These are phyloP conservation scores for Coemansia sp. DNA, from an alignment of 192 early-diverging fungal genomes.

Conservation along the genomic window DNA sequence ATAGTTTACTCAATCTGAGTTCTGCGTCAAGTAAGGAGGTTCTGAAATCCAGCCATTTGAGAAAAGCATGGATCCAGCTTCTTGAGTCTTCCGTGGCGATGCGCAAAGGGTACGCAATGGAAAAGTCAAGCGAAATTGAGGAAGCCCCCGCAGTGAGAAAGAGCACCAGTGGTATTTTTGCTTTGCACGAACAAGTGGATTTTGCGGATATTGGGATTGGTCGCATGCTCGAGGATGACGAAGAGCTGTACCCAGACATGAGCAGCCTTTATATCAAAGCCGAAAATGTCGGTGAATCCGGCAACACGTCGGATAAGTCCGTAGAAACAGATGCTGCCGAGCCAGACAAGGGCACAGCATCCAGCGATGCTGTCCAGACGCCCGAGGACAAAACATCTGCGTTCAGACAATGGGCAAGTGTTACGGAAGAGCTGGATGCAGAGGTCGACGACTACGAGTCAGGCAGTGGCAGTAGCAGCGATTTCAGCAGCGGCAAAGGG, in stretches of 20 bases:
- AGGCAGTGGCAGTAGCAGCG: slow-evolving; percentile 1
- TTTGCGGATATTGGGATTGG: slow-evolving; percentile 44
- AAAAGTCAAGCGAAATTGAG: not conserved
- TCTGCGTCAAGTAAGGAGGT: not conserved
- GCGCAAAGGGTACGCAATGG: slow-evolving; percentile 20
- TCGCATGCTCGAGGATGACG: slow-evolving; percentile 35
- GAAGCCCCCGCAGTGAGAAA: not conserved
- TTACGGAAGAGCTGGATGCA: slow-evolving; percentile 26
- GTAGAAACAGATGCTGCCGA: not conserved
- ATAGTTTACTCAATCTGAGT: too few species aligned
- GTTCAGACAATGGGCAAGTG: slow-evolving; percentile 26
- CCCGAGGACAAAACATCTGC: not conserved
- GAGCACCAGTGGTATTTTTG: not conserved
- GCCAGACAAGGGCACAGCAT: not conserved
- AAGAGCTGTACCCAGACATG: slow-evolving; percentile 18
- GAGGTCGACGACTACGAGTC: not conserved
- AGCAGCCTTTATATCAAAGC: not conserved
- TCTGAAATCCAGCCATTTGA: slow-evolving; percentile 27
- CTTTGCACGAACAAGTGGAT: slow-evolving; percentile 35
- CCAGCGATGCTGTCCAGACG: not conserved
- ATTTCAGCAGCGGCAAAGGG: slow-evolving; percentile 2
- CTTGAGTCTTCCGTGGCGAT: slow-evolving; percentile 38
- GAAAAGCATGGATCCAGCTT: slow-evolving; percentile 33
- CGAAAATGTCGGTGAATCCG: too few species aligned
- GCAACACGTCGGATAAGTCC: not conserved